A percentile compares a stretch with the other conserved stretches of the same genome.
Evolutionary conservation across 768 basidiomycete genomes (phyloP).

Genomic region (Boletus barrowsii): DNA sequence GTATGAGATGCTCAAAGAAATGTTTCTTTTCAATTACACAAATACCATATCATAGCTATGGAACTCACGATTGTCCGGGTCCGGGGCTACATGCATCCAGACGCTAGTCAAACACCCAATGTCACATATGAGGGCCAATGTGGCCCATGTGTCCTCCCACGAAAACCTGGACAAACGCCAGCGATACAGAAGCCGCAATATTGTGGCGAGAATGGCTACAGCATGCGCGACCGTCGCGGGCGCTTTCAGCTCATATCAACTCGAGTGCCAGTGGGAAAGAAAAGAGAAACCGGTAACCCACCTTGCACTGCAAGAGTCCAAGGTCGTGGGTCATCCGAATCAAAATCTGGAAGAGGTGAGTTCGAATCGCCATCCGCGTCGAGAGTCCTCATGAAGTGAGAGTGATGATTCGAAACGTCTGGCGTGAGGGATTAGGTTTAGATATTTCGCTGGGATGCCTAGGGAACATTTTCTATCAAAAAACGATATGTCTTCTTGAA

Average conservation of each 20-base stretch:
- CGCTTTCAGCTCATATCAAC: constrained; percentile 5
- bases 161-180: constrained; percentile 16
- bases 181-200: constrained; percentile 21
- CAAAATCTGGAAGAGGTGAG: background rate
- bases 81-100: constrained; percentile 12
- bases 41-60: background rate
- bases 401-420: background rate
- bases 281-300: background rate
- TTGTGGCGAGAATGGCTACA: constrained; percentile 20
- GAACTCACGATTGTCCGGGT: constrained; percentile 7
- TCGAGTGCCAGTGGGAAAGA: background rate
- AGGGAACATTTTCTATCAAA: background rate
- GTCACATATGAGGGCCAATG: constrained; percentile 21
- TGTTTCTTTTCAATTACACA: background rate
- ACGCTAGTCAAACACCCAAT: constrained; percentile 17
- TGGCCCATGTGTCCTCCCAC: constrained; percentile 31
- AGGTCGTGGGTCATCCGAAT: background rate
- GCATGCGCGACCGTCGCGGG: constrained; percentile 15
- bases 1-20: background rate
- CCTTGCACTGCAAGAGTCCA: constrained; percentile 14
- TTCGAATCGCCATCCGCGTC: background rate
- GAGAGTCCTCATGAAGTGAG: background rate
- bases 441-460: background rate
- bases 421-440: background rate
- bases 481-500: background rate